These are phyloP conservation scores for Monilinia polystroma DNA, from an alignment of 2,329 filamentous ascomycete genomes.

Conservation along the genomic window DNA sequence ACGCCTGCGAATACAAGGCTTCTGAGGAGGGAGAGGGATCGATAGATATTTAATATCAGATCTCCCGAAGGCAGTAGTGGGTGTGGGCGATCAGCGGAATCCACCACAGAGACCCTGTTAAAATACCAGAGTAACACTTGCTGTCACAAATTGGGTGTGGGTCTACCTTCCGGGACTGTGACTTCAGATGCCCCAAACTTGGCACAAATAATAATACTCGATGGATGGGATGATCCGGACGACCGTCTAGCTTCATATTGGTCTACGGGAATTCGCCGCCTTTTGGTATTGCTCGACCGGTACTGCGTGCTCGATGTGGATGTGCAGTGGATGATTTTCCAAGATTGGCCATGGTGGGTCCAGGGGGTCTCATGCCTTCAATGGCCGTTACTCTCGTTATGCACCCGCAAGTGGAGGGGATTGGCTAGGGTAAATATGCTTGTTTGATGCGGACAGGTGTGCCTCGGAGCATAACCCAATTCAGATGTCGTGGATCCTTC, in stretches of 20 bases:
- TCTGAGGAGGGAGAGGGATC: constrained; percentile 44
- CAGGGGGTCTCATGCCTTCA: constrained; percentile 34
- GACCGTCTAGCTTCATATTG: constrained; percentile 32
- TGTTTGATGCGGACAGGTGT: constrained; percentile 35
- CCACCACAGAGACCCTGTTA: constrained; percentile 50
- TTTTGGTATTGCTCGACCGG: constrained; percentile 35
- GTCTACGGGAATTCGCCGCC: constrained; percentile 32
- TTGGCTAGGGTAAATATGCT: constrained; percentile 35
- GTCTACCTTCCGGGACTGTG: constrained; percentile 41
- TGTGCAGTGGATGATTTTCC: constrained; percentile 30
- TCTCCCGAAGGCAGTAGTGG: constrained; percentile 50
- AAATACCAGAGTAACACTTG: constrained; percentile 42
- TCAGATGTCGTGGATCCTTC: constrained; percentile 30
- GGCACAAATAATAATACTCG: constrained; percentile 32
- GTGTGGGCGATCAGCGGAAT: constrained; percentile 52
- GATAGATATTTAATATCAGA: constrained; percentile 48
- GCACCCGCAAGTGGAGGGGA: constrained; percentile 35
- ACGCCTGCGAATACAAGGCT: constrained; percentile 39
- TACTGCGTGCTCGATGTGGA: constrained; percentile 35
- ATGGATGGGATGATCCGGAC: constrained; percentile 33
- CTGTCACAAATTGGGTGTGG: constrained; percentile 58
- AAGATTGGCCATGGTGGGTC: constrained; percentile 30
- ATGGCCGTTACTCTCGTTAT: constrained; percentile 35
- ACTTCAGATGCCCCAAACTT: constrained; percentile 40
- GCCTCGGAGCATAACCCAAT: constrained; percentile 39